Evolutionary conservation across 208 protist genomes (phyloP).

Genomic region (Kentomonas sorsogonicus): DNA sequence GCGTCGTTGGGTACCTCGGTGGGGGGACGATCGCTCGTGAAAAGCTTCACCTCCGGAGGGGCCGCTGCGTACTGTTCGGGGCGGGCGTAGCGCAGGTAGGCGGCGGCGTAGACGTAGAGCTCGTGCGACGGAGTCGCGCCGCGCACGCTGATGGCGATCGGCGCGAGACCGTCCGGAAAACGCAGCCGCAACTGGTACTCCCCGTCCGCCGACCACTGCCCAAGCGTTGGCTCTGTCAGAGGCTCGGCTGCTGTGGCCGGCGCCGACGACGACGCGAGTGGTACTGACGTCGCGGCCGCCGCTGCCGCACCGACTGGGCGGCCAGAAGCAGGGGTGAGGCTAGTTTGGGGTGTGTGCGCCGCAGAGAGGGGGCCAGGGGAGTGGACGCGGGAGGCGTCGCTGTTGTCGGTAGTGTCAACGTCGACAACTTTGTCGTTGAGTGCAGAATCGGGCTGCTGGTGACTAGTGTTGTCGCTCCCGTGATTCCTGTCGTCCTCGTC

Average conservation of each 20-base stretch:
- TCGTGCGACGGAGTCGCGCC: neutral
- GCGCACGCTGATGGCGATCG: neutral
- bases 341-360: too few species aligned
- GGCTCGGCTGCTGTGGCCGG: too few species aligned
- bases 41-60: constrained; percentile 10
- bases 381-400: too few species aligned
- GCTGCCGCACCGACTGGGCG: too few species aligned
- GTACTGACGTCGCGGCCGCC: too few species aligned
- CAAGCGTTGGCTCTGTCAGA: too few species aligned
- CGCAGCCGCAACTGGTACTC: neutral
- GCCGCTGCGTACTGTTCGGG: neutral
- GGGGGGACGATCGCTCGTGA: constrained; percentile 49
- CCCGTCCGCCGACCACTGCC: neutral
- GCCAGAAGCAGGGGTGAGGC: too few species aligned
- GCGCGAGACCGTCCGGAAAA: neutral
- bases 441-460: too few species aligned
- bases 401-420: too few species aligned
- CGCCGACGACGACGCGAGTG: too few species aligned
- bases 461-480: constrained; percentile 6
- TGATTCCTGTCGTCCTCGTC: constrained; percentile 1
- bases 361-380: too few species aligned
- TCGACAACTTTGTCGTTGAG: too few species aligned
- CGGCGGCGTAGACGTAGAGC: neutral
- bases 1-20: constrained; percentile 19
- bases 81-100: neutral